Evolutionary conservation across 345 rosid genomes (phyloP), one percentile per base, ranked within the genome.

Genomic region (Viola odorata): DNA sequence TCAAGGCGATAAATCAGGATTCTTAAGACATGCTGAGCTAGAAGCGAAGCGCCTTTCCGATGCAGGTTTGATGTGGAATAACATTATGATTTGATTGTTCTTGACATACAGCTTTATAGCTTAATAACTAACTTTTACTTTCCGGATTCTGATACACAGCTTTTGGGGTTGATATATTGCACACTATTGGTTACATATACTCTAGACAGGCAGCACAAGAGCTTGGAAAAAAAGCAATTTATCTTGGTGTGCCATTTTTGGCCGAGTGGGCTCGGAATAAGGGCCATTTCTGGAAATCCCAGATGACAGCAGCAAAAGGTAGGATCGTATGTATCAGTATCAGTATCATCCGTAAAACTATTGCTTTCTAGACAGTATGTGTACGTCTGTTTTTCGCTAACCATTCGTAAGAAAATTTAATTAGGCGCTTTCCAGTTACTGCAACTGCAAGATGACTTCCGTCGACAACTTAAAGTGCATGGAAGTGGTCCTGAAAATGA

Each of bases 371-470:
- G 32, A 42, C 45, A 42, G 32, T 8, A 1, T 40, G 4, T 6
- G 10, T 41, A 15, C 3, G 13, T 3, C 2, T 12, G 7, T 17
- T 5, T 4, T 8, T 7, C 12, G 16, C 32, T 53, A 14, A 63
- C 44, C 44, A 36, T 3, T 14, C 8, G 11, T 14, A 50, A 10
- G 16, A 17, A 4, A 37, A 4, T 37, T 53, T 6, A 67, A 55
- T n/a, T 77, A 92, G 91, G 98, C 36, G 98, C 94, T 52, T 84
- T 79, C 58, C 98, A 89, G 81, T 70, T 92, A 57, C 79, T 92
- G 69, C 98, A 92, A 67, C 84, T 92, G 65, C 98, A 92, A 77
- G 98, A 89, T 63, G 95, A 91, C 50, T 79, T 82, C 42, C 78
- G 75, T 53, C 58, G 73, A 55, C 85, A 82, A 62, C 71, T 78